Base-by-base conservation (phyloP, 1,139 yeast species). In the Candida sanyaensis region DNA sequence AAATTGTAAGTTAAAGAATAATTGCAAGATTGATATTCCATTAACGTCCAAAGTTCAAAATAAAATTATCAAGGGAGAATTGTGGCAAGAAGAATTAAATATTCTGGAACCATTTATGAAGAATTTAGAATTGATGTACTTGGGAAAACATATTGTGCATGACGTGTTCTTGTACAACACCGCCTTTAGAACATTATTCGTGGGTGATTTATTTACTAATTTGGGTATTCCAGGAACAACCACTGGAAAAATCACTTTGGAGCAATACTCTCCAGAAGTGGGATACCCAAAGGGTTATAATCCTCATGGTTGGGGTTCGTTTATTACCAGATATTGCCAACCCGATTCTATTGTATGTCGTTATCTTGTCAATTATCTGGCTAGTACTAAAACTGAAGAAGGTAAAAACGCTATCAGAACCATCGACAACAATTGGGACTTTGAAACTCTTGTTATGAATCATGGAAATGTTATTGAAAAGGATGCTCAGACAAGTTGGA, bases 391-490 rank as follows among this genome's bases (percentile, higher is more conserved):
- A n/a, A 51, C 56, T 7, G 54, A 50, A 23, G 51, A 45, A n/a
- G 80, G 71, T 0, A 49, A 76, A 44, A 55, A 64, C 40, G 63
- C 65, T 3, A 63, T 74, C 46, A 53, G 60, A 39, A 58, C 61
- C 4, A 63, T 81, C 39, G 51, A 62, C 43, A 21, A 23, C 3
- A 47, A 54, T 11, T 77, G 81, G 81, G 75, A 76, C 39, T 77
- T 81, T 51, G 73, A 76, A 17, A 65, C 68, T 23, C 67, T 82
- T 45, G 74, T 83, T 32, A 69, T 77, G 55, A 77, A 83, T 52
- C 88, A 83, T 56, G 88, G 88, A 3, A 77, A 77, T 47, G 69
- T 80, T 11, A 62, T 81, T 50, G 81, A 78, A n/a, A 60, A 60
- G 2, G 66, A 71, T 43, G 82, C 74, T 12, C 69, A 70, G 49